Conservation (phyloP, 78 protist genomes). For the Chrysochromulina parva region DNA sequence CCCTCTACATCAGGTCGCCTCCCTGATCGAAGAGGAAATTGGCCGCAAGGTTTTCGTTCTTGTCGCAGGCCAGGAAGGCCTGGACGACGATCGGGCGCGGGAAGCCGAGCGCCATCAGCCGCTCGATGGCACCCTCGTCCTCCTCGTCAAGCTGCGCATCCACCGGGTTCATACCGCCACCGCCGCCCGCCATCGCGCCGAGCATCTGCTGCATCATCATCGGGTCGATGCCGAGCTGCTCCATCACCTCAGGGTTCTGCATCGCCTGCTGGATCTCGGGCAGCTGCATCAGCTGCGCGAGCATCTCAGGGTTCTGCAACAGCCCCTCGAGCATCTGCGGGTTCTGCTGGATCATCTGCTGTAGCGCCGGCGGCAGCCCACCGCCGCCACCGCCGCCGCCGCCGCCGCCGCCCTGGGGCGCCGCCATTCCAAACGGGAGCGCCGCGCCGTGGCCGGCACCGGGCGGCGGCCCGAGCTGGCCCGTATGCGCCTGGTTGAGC, state of each 20-base stretch:
- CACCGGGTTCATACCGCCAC: constrained; percentile 13
- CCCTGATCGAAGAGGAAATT: constrained; percentile 78
- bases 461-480: background rate
- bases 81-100: constrained; percentile 40
- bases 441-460: background rate
- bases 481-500: background rate
- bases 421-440: background rate
- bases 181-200: background rate
- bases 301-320: background rate
- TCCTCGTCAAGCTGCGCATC: background rate
- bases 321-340: constrained; percentile 17
- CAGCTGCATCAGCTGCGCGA: constrained; percentile 21
- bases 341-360: background rate
- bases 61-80: constrained; percentile 92
- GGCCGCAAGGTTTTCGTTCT: constrained; percentile 85
- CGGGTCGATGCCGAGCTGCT: background rate
- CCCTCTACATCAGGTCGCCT: background rate
- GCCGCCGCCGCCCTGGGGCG: background rate
- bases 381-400: background rate
- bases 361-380: background rate
- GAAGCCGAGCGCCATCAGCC: constrained; percentile 78
- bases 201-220: background rate
- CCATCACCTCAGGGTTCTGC: background rate
- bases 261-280: constrained; percentile 13
- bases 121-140: background rate